Conservation (phyloP, 352 stramenopile species). For the Phytopythium vexans region DNA sequence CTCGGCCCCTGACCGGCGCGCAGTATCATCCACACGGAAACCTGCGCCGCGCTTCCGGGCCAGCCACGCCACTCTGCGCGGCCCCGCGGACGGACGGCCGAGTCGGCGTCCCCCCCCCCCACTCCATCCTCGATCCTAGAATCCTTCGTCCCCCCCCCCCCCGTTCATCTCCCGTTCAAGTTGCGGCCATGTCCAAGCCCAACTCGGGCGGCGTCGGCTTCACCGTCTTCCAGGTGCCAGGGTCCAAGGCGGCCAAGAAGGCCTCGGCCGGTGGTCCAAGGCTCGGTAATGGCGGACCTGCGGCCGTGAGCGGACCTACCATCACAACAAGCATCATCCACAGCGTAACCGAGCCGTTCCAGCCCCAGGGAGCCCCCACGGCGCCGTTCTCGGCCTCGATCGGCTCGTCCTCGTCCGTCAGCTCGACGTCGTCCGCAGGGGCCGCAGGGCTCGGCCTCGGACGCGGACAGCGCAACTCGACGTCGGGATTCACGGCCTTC, state of each 20-base stretch:
- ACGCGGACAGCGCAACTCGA: conserved; percentile 31
- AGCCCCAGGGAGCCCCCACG: neutral
- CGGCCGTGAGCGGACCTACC: neutral
- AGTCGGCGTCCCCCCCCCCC: too few species aligned
- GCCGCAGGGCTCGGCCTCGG: conserved; percentile 9
- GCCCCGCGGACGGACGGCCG: too few species aligned
- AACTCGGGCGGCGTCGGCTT: conserved; percentile 37
- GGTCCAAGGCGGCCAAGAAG: conserved; percentile 27
- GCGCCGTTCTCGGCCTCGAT: conserved; percentile 1
- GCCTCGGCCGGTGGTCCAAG: conserved; percentile 5
- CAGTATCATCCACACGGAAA: too few species aligned
- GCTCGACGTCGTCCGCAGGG: conserved; percentile 6
- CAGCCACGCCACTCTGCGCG: too few species aligned
- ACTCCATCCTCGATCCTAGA: too few species aligned
- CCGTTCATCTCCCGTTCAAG: too few species aligned
- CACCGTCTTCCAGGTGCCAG: conserved; percentile 66
- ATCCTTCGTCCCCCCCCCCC: too few species aligned
- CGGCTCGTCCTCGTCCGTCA: conserved; percentile 9
- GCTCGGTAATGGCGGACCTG: neutral
- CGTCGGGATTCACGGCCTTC: conserved; percentile 33
- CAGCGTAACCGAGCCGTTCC: conserved; percentile 18
- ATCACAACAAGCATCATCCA: conserved; percentile 7
- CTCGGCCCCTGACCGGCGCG: too few species aligned
- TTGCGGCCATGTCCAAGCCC: neutral
- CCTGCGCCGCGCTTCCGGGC: too few species aligned